phyloP scores from a whole-genome alignment of 2,329 filamentous ascomycete genomes.

The Sphaerulina musiva region DNA sequence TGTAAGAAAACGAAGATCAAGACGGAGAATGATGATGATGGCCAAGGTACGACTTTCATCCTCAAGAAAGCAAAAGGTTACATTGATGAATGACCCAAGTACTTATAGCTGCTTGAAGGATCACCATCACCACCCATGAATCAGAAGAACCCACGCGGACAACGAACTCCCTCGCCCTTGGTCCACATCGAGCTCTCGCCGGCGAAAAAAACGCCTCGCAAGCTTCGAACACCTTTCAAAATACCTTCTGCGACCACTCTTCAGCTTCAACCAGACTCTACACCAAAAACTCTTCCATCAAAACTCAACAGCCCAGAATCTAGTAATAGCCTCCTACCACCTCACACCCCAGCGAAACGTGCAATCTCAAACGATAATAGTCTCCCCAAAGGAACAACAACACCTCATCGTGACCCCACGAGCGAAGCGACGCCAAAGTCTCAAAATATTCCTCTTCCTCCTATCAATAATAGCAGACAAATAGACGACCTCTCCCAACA shows the following conservation, averaged over 20 bases:
- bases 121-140: no score
- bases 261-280: background rate
- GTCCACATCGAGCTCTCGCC: slow-evolving; percentile 17
- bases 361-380: background rate
- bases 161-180: background rate
- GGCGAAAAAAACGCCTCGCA: slow-evolving; percentile 23
- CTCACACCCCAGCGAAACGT: background rate
- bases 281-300: background rate
- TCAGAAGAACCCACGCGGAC: background rate
- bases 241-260: background rate
- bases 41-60: slow-evolving; percentile 13
- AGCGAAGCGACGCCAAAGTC: no score
- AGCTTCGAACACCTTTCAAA: slow-evolving; percentile 15
- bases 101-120: slow-evolving; percentile 21
- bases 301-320: slow-evolving; percentile 8
- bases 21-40: background rate
- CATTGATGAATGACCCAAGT: slow-evolving; percentile 3
- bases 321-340: background rate
- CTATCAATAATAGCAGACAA: no score
- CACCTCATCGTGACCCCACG: no score
- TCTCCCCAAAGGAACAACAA: background rate
- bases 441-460: no score
- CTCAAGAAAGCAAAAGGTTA: background rate
- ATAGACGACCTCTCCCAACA: no score
- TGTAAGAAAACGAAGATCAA: background rate